Evolutionary conservation across 2,329 filamentous ascomycete species (phyloP), one percentile per base, ranked within the genome.

Genomic region (Aspergillus neotritici): DNA sequence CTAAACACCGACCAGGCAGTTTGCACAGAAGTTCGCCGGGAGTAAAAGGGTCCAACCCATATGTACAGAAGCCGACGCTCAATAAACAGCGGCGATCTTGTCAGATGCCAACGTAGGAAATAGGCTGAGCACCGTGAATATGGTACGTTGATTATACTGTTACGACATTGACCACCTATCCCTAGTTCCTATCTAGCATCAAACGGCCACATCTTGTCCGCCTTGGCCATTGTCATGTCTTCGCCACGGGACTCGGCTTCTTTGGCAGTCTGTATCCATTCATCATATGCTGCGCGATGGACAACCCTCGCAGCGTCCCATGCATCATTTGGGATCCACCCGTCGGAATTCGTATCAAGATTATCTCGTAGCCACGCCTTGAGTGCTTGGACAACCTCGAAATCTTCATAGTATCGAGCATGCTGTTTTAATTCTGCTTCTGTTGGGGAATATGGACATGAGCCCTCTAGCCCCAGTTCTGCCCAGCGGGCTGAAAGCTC

Each of bases 251-350:
- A 29, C 38, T 60, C 57, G 1, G 51, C 44, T 43, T 58, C 53
- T 38, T 35, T 54, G 11, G 53, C 51, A 17, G 56, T 55, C 44
- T 59, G 34, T 7, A 65, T 65, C 57, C 56, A 64, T 43, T 56
- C 37, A 17, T 55, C 46, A 52, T 61, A 65, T 25, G 51, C 56
- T 5, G 46, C 49, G 10, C 41, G 50, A 49, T 66, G 47, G 4
- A 53, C 53, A 44, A 54, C 57, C 41, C 42, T 55, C 21, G 58
- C 53, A 44, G 43, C 51, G 3, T 56, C 48, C 60, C 53, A 64
- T 12, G n/a, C 25, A 32, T 63, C 59, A 55, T 54, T 58, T 12
- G 58, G 51, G 32, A 65, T 41, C 60, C 60, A 65, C 0, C 61
- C 62, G 46, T 63, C 60, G 7, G 60, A 61, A 6, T 55, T 56